Conservation (phyloP, 441 rosid genomes). For the Adansonia madagascariensis region DNA sequence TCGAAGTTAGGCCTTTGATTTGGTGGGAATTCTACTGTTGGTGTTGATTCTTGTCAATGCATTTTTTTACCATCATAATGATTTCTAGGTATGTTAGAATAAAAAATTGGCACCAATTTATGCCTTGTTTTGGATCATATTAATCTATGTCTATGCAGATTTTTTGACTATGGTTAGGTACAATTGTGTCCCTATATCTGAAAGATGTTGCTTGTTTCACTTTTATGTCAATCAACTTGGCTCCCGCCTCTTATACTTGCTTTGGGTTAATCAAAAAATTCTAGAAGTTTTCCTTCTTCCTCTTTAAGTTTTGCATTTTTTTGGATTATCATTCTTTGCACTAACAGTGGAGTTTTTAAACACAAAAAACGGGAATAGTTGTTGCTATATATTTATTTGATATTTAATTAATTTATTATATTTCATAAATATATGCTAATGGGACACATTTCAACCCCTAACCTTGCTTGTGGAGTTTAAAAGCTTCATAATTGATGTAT, state of each 20-base stretch:
- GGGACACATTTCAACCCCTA: neutral
- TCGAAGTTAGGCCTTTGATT: neutral
- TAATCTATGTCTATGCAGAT: neutral
- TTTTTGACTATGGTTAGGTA: neutral
- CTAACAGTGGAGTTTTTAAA: neutral
- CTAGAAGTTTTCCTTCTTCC: neutral
- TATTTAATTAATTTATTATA: neutral
- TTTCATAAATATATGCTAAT: neutral
- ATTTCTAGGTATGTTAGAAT: neutral
- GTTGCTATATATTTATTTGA: neutral
- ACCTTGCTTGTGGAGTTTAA: neutral
- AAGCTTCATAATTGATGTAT: neutral
- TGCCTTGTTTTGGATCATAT: neutral
- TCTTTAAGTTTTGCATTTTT: neutral
- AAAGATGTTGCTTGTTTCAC: neutral
- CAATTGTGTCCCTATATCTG: neutral
- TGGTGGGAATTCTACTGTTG: neutral
- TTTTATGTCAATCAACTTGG: neutral
- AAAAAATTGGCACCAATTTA: neutral
- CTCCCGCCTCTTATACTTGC: neutral
- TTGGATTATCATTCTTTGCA: neutral
- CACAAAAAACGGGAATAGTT: neutral
- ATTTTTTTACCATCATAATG: neutral
- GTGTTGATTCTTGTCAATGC: neutral
- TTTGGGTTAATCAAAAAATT: neutral